Base-by-base conservation (phyloP, 148 eudicot species). In the Nepenthes mirabilis region DNA sequence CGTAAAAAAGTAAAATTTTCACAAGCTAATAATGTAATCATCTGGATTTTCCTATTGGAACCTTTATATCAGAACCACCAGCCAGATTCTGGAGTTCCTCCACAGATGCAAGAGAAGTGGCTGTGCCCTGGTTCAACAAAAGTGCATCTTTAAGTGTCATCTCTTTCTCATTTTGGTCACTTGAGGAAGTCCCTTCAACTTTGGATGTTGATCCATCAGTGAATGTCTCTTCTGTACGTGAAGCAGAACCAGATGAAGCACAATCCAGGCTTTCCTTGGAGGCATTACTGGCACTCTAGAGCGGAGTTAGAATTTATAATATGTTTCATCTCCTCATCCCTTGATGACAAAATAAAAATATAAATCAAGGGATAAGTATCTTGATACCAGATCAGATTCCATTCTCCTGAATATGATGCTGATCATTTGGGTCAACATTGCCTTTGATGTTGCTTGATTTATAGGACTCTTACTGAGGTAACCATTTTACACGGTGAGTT, bases 361-460 rank as follows among this genome's bases (percentile, higher is more conserved):
- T 11, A 7, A 64, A 43, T 47, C 23, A 37, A 64, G 48, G 52
- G 12, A 36, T 43, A 54, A 37, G 37, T 11, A 51, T 66, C 56
- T 11, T 34, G 71, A 47, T 64, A 89, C 99, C 91, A 66, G 77
- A 81, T 84, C 97, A 65, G 82, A 76, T 79, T 94, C 99, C 97
- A 89, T 94, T 73, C 97, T 85, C 63, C 96, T 83, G 68, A 94
- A 94, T 61, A 80, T 65, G 60, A 89, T 86, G 83, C 86, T 94
- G 74, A 94, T 88, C 97, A 89, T 94, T 68, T 94, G 99, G 54
- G 97, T 94, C 77, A 94, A 52, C 99, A 94, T 94, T 52, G 99
- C 99, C 79, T 94, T 94, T 65, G 99, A 80, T 36, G 99, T 94
- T 55, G 84, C 95, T 86, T 94, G 99, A 76, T 94, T 94, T 62